These are phyloP conservation scores for Astrephomene gubernaculifera DNA, from an alignment of 139 green algal genomes.

Conservation along the genomic window DNA sequence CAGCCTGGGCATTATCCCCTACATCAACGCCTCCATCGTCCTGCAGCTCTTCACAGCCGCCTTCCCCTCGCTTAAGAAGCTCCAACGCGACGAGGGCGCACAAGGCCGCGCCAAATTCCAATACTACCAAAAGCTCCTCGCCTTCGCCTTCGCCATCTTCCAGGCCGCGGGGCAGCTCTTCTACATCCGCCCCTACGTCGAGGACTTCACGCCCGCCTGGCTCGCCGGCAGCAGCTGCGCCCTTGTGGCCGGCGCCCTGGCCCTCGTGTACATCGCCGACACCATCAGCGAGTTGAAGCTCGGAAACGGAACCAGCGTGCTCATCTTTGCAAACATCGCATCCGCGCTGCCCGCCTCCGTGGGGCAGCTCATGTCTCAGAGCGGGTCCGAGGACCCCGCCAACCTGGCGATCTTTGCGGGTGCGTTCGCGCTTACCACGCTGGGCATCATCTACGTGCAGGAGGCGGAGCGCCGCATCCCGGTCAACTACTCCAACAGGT, in stretches of 20 bases:
- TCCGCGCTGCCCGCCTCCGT: slow-evolving; percentile 88
- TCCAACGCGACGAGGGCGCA: slow-evolving; percentile 97
- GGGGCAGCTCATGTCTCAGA: slow-evolving; percentile 61
- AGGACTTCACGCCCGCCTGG: slow-evolving; percentile 88
- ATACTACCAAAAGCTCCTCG: slow-evolving; percentile 91
- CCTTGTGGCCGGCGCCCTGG: slow-evolving; percentile 90
- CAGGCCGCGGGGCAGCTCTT: slow-evolving; percentile 92
- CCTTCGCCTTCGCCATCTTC: slow-evolving; percentile 90
- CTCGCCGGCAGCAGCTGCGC: slow-evolving; percentile 72
- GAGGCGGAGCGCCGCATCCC: slow-evolving; percentile 98
- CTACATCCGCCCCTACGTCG: slow-evolving; percentile 91
- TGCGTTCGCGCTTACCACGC: slow-evolving; percentile 92
- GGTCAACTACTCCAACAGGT: slow-evolving; percentile 93
- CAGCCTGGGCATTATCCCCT: slow-evolving; percentile 98
- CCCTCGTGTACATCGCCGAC: slow-evolving; percentile 90
- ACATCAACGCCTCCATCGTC: slow-evolving; percentile 99
- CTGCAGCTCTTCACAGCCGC: slow-evolving; percentile 90
- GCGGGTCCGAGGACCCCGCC: slow-evolving; percentile 46
- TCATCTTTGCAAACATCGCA: slow-evolving; percentile 99
- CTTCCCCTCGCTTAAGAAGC: slow-evolving; percentile 93
- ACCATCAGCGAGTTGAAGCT: slow-evolving; percentile 96
- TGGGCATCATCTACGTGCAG: slow-evolving; percentile 98
- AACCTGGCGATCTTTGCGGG: slow-evolving; percentile 82
- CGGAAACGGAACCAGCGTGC: slow-evolving; percentile 95
- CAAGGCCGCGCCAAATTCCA: slow-evolving; percentile 90